Evolutionary conservation across 495 filamentous ascomycete species (phyloP).

Genomic region (Acidomyces sp.): DNA sequence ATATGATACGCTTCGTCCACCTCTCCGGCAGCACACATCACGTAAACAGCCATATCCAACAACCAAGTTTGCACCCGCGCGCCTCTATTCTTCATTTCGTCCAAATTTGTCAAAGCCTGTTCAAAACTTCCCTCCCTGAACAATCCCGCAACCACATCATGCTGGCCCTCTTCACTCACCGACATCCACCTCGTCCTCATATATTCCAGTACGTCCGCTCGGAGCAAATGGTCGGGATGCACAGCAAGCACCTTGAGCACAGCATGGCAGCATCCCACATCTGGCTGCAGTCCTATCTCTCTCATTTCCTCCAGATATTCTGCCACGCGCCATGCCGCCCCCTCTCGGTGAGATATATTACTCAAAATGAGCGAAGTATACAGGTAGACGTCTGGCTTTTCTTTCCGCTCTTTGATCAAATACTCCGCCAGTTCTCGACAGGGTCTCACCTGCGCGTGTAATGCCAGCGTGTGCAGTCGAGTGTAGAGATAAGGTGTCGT

Average conservation of each 20-base stretch:
- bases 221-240: slow-evolving; percentile 72
- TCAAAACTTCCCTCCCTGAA: slow-evolving; percentile 73
- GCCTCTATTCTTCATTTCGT: slow-evolving; percentile 46
- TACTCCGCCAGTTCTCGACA: slow-evolving; percentile 35
- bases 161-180: slow-evolving; percentile 49
- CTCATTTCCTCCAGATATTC: slow-evolving; percentile 59
- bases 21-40: slow-evolving; percentile 55
- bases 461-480: slow-evolving; percentile 30
- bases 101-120: slow-evolving; percentile 60
- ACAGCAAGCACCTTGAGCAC: slow-evolving; percentile 64
- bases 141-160: slow-evolving; percentile 57
- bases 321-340: slow-evolving; percentile 48
- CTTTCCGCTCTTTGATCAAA: slow-evolving; percentile 47
- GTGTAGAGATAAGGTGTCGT: slow-evolving; percentile 34
- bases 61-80: slow-evolving; percentile 54
- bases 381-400: slow-evolving; percentile 50
- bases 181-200: slow-evolving; percentile 60
- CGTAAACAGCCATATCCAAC: slow-evolving; percentile 58
- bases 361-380: slow-evolving; percentile 62
- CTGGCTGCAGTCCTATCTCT: slow-evolving; percentile 41
- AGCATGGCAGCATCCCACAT: slow-evolving; percentile 54
- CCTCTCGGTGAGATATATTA: slow-evolving; percentile 48
- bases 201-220: slow-evolving; percentile 53
- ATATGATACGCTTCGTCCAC: slow-evolving; percentile 60
- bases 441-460: slow-evolving; percentile 20